Evolutionary conservation across 2,329 filamentous ascomycete species (phyloP), one percentile per base, ranked within the genome.

Genomic region (Coleophoma cylindrospora): DNA sequence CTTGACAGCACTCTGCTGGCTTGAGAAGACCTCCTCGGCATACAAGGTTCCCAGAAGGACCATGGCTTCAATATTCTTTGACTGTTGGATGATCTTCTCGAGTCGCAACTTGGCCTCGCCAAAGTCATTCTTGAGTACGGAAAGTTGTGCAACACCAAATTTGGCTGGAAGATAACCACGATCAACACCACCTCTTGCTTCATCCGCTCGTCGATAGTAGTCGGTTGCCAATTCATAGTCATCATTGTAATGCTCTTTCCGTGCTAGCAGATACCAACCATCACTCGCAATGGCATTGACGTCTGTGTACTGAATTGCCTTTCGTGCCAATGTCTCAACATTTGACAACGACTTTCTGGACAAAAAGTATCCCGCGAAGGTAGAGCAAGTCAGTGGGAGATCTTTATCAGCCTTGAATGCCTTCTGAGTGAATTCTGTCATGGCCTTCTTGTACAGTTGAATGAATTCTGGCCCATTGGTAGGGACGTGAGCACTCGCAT

Each of bases 281-380:
- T 99, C 95, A 70, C 92, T 96, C 21, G 92, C 92, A 66, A 97
- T 90, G 3, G 91, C 89, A 66, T 96, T 96, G 59, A 97, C 89
- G 64, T 99, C 94, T 2, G 94, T 97, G 61, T 89, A 86, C 63
- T 96, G 90, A 55, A 99, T 96, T 7, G 94, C 91, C 67, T 94
- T 94, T 66, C 91, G 87, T 8, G 92, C 89, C 15, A 99, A 77
- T 17, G 84, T 84, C 58, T 97, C 91, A 10, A 94, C 91, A 53
- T 90, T 91, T 21, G 81, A 72, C 68, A 90, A 86, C 9, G 84
- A 82, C 65, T 91, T 95, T 61, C 88, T 81, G 2, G 90, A 84
- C 27, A 96, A 74, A 69, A 96, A 97, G 68, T 96, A 96, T 55
- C 83, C 79, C 41, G 91, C 89, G 67, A 99, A 96, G 1, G 91